A percentile compares a stretch with the other conserved stretches of the same genome.
These are phyloP conservation scores for Ophiostoma angusticollis DNA, from an alignment of 2,329 filamentous ascomycete genomes.

Conservation along the genomic window DNA sequence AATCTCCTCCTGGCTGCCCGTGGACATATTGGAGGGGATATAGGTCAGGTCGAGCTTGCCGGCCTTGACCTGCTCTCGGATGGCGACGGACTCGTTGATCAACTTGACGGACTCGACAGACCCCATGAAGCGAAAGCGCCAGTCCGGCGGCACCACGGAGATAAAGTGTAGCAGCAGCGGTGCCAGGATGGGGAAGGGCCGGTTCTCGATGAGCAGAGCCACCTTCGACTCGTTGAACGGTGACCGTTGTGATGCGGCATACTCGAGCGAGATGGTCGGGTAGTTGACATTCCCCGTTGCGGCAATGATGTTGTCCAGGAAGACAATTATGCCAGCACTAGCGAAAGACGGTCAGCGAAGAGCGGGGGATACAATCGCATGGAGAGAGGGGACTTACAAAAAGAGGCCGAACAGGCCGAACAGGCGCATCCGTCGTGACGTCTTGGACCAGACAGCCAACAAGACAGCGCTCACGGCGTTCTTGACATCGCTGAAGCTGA, in stretches of 20 bases:
- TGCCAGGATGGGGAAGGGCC: slow-evolving; percentile 34
- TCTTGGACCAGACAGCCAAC: slow-evolving; percentile 21
- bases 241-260: slow-evolving; percentile 19
- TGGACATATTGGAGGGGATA: slow-evolving; percentile 40
- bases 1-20: slow-evolving; percentile 37
- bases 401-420: slow-evolving; percentile 20
- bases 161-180: slow-evolving; percentile 45
- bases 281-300: slow-evolving; percentile 13
- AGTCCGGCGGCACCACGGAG: slow-evolving; percentile 41
- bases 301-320: background rate
- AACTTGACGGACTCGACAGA: slow-evolving; percentile 30
- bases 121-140: slow-evolving; percentile 45
- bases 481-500: slow-evolving; percentile 7
- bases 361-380: background rate
- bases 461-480: slow-evolving; percentile 9
- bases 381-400: slow-evolving; percentile 16
- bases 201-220: slow-evolving; percentile 42
- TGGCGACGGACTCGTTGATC: slow-evolving; percentile 33
- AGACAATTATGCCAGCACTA: background rate
- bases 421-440: slow-evolving; percentile 23
- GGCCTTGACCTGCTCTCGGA: slow-evolving; percentile 28
- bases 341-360: background rate
- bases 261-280: slow-evolving; percentile 23
- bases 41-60: slow-evolving; percentile 38
- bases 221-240: slow-evolving; percentile 38